Evolutionary conservation across 192 early-diverging fungal genomes (phyloP), one percentile per base, ranked within the genome.

Genomic region (Linnemannia zychae): DNA sequence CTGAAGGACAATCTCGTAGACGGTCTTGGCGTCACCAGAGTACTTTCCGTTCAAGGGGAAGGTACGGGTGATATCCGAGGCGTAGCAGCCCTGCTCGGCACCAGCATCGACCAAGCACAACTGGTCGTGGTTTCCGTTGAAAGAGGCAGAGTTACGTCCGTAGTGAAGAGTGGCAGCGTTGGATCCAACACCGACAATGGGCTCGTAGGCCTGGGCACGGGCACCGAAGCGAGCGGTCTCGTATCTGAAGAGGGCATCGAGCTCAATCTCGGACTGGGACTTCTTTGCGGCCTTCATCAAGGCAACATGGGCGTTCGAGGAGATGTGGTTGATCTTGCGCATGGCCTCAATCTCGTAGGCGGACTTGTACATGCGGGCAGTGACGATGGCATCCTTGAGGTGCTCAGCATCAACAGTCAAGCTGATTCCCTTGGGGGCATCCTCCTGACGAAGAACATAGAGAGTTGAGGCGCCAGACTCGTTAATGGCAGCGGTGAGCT

Each of bases 51-150:
- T 93, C 40, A 95, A 90, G 7, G 98, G 98, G 90, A 92, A 99
- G 11, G 94, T 94, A 36, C 97, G 91, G 12, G 98, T 99, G 78
- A 99, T 97, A 69, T 99, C 98, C 37, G 93, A 94, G 40, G 96
- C 97, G 79, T 99, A 99, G 87, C 92, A 92, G n/a, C 91, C 76
- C 60, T 79, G 87, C 75, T 97, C 95, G 71, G 94, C 95, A 34
- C 97, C 96, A 31, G 97, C 97, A 80, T 99, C 98, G 22, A 98
- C 93, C 69, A 99, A 96, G 84, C 53, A 91, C 75, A 87, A 87
- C 74, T 72, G 82, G 65, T 78, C 72, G 63, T 44, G 68, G 74
- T 24, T 86, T 79, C 46, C 76, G 78, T 75, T 86, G 76, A 66
- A 94, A 38, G 67, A 84, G 82, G 53, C 94, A 87, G 85, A 91